phyloP scores from a whole-genome alignment of 495 filamentous ascomycete species.

The Aspergillus diversus region DNA sequence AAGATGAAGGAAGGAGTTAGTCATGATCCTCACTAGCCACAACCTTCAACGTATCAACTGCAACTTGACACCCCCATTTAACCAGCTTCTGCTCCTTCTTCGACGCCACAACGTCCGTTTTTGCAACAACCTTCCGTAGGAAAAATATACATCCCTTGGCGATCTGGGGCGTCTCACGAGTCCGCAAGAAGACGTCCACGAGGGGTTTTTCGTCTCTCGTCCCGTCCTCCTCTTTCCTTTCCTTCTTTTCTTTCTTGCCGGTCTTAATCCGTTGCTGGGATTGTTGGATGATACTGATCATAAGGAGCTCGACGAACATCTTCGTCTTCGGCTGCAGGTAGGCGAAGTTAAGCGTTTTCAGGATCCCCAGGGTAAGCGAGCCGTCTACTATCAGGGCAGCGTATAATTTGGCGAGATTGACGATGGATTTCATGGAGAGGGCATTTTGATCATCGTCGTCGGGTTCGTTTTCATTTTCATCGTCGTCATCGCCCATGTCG shows the following conservation, averaged over 20 bases:
- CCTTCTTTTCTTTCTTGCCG: constrained; percentile 35
- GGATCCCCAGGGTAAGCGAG: constrained; percentile 61
- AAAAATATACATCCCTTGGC: constrained; percentile 77
- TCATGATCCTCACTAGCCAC: constrained; percentile 37
- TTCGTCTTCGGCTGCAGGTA: constrained; percentile 77
- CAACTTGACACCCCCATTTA: constrained; percentile 71
- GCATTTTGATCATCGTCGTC: constrained; percentile 52
- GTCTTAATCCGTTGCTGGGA: constrained; percentile 43
- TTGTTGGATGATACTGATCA: constrained; percentile 74
- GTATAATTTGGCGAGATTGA: constrained; percentile 88
- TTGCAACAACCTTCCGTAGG: constrained; percentile 73
- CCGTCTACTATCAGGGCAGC: constrained; percentile 72
- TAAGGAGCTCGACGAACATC: constrained; percentile 76
- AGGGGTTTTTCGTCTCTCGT: constrained; percentile 56
- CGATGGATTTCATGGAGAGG: constrained; percentile 65
- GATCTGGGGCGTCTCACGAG: constrained; percentile 62
- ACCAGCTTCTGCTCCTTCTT: constrained; percentile 62
- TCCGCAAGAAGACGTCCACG: constrained; percentile 66
- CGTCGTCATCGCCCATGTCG: constrained; percentile 57
- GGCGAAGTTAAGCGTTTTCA: constrained; percentile 79
- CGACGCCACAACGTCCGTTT: constrained; percentile 69
- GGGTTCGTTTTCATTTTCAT: constrained; percentile 36
- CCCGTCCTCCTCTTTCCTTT: constrained; percentile 29
- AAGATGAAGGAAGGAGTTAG: neutral
- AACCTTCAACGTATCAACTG: constrained; percentile 59